Evolutionary conservation across 352 stramenopile genomes (phyloP), one percentile per base, ranked within the genome.

Genomic region (Globisporangium alternatum): DNA sequence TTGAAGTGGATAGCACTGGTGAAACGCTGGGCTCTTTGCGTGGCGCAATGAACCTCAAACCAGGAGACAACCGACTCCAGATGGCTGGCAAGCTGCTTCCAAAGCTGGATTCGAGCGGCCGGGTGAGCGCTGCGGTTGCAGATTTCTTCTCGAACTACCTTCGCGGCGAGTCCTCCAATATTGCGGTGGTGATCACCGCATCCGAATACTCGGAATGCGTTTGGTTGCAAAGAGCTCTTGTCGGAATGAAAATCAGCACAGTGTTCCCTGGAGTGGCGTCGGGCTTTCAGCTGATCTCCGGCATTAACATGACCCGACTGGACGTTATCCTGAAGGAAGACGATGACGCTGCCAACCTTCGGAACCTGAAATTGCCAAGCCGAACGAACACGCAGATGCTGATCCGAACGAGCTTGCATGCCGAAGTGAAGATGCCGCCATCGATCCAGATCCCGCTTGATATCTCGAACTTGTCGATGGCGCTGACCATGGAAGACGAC

Each of bases 81-180:
- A 69, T 93, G 64, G 54, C 62, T 22, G 84, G 84, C 1, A 41
- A 67, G 17, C 68, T 93, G n/a, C 66, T 83, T 12, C 84, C 84
- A 17, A 69, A 64, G 3, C 10, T 71, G 35, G 79, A 91, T 59
- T 12, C 65, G 28, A 48, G 59, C 21, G 82, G 80, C 4, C 60
- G 68, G 56, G 78, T 89, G 49, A 91, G 82, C 61, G 60, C 70
- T 52, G 72, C 64, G 3, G 72, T 93, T 0, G 68, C 75, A 2
- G 65, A 31, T 10, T 90, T 93, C 68, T 93, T 93, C 61, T 93
- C 84, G 13, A 75, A 56, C 8, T 93, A 91, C 44, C 63, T 93
- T 2, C 62, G 76, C 12, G 80, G 84, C 1, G 69, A 80, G 21
- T 68, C 70, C n/a, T 90, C 81, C 22, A 74, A 66, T n/a, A 62